Evolutionary conservation across 2,329 filamentous ascomycete species (phyloP).

Genomic region (Penicillium griseofulvum): DNA sequence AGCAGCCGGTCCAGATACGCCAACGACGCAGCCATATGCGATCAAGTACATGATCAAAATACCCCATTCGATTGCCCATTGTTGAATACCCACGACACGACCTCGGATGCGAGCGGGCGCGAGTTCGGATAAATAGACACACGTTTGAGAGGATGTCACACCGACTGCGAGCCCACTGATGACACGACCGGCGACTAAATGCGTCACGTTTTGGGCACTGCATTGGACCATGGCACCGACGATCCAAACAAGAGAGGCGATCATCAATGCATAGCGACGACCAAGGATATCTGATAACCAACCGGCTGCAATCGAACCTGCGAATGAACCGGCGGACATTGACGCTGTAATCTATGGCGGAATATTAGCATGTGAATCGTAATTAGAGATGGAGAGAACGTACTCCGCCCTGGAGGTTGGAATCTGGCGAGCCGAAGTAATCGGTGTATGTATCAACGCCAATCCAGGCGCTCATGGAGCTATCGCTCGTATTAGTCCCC

Average conservation of each 20-base stretch:
- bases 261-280: constrained; percentile 24
- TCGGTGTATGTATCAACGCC: constrained; percentile 52
- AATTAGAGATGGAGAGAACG: neutral
- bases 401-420: constrained; percentile 39
- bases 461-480: constrained; percentile 47
- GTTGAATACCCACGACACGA: constrained; percentile 45
- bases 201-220: constrained; percentile 27
- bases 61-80: constrained; percentile 46
- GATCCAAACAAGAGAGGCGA: constrained; percentile 27
- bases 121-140: constrained; percentile 46
- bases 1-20: constrained; percentile 41
- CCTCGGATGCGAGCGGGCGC: constrained; percentile 44
- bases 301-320: constrained; percentile 21
- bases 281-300: constrained; percentile 26
- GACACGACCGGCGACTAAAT: constrained; percentile 26
- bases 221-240: constrained; percentile 29
- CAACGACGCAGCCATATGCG: constrained; percentile 38
- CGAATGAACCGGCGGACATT: constrained; percentile 38
- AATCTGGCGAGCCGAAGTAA: constrained; percentile 52
- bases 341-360: constrained; percentile 62
- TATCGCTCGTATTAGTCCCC: constrained; percentile 11
- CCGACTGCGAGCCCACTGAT: constrained; percentile 37
- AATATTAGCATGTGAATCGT: neutral
- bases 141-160: constrained; percentile 45
- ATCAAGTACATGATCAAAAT: constrained; percentile 48